Conservation (phyloP, 495 filamentous ascomycete genomes). For the Xylaria intraflava region DNA sequence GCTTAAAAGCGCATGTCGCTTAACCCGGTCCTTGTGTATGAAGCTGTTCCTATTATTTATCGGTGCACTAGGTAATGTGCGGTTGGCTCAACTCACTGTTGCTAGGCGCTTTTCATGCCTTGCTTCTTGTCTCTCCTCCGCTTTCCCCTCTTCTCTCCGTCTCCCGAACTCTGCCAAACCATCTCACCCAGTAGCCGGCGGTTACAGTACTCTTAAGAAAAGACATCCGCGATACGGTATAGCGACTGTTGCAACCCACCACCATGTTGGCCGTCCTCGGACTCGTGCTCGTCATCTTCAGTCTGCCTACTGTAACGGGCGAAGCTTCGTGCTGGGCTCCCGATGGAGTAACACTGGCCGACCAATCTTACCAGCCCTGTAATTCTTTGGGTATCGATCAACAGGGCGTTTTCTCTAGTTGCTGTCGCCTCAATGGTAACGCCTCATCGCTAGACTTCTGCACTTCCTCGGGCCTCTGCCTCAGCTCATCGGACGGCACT, state of each 20-base stretch:
- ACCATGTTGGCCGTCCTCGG: conserved; percentile 1
- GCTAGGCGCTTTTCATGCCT: too few species aligned
- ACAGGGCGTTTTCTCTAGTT: conserved; percentile 21
- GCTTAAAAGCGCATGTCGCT: too few species aligned
- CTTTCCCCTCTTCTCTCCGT: too few species aligned
- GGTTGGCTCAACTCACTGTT: too few species aligned
- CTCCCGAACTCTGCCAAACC: not conserved
- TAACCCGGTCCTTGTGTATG: too few species aligned
- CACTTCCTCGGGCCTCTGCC: conserved; percentile 18
- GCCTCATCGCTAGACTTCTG: conserved; percentile 13
- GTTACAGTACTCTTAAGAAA: not conserved
- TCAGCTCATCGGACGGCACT: conserved; percentile 10
- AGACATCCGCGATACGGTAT: not conserved
- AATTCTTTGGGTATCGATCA: conserved; percentile 24
- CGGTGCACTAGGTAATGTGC: too few species aligned
- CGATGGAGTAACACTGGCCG: conserved; percentile 16
- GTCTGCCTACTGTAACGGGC: not conserved
- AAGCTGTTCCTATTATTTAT: too few species aligned
- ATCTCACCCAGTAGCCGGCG: not conserved
- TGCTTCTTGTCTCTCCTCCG: too few species aligned
- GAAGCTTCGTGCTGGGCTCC: conserved; percentile 19
- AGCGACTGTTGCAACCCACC: not conserved
- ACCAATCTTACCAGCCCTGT: conserved; percentile 21
- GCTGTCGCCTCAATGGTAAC: conserved; percentile 19
- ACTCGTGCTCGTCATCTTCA: not conserved